Percentiles rank a stretch among this genome's conserved stretches.
These are phyloP conservation scores for Diaporthe batatas DNA, from an alignment of 2,329 filamentous ascomycete genomes.

Conservation along the genomic window DNA sequence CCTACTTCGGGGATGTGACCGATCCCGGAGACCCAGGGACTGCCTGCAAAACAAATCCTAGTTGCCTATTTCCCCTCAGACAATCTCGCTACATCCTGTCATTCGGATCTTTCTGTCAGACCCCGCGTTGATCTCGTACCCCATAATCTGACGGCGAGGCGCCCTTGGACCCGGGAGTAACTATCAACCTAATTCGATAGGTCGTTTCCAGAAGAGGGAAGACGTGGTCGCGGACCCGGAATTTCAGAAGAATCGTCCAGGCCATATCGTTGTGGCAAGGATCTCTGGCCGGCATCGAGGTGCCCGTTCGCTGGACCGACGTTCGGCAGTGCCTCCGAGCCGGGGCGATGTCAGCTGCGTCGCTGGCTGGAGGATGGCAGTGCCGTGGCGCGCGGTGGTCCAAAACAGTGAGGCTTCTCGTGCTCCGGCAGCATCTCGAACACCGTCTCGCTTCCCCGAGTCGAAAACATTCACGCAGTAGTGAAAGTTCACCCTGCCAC, in stretches of 20 bases:
- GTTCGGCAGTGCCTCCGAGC: constrained; percentile 18
- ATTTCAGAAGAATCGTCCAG: not conserved
- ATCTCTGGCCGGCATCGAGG: not conserved
- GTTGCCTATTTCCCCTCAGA: not conserved
- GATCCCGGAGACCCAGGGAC: not conserved
- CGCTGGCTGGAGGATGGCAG: constrained; percentile 8
- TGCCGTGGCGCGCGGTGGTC: constrained; percentile 21
- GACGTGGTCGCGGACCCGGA: not conserved
- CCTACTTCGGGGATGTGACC: not conserved
- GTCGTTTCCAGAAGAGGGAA: not conserved
- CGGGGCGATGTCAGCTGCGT: not conserved
- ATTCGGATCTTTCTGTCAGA: not conserved
- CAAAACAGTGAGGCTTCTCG: not conserved
- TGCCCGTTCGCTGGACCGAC: not conserved
- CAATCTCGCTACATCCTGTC: not conserved
- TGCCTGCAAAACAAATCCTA: not conserved
- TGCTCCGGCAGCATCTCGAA: constrained; percentile 8
- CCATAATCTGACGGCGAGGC: not conserved
- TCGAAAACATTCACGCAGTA: not conserved
- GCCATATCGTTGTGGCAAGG: not conserved
- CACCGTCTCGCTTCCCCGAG: not conserved
- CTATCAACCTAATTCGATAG: not conserved
- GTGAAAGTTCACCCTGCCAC: not conserved
- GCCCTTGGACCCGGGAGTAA: not conserved
- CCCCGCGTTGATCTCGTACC: not conserved